Percentiles rank a stretch among this genome's conserved stretches.
phyloP scores from a whole-genome alignment of 2,329 filamentous ascomycete genomes.

The Colletotrichum sidae region DNA sequence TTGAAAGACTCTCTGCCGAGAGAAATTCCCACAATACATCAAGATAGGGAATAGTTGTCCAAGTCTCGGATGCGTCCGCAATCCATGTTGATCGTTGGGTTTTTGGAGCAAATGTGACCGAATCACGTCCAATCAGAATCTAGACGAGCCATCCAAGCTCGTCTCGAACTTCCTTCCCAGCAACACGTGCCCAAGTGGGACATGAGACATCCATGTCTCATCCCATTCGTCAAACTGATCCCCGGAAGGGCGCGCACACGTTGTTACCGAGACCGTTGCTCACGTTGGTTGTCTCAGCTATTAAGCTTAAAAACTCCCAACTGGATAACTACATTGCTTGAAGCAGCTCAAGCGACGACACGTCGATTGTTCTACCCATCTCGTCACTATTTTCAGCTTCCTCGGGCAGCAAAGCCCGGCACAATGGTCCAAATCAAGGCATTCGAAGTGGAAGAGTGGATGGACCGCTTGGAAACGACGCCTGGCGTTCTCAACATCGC shows the following conservation, averaged over 20 bases:
- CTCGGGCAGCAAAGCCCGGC: not conserved
- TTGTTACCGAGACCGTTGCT: too few relatives aligned
- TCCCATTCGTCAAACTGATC: not conserved
- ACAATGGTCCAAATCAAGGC: constrained; percentile 46
- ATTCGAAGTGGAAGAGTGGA: constrained; percentile 80
- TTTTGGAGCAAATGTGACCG: too few relatives aligned
- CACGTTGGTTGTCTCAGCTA: too few relatives aligned
- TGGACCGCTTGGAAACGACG: constrained; percentile 69
- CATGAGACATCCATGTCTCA: not conserved
- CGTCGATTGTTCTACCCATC: not conserved
- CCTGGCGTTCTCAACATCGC: constrained; percentile 75
- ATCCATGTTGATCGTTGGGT: too few relatives aligned
- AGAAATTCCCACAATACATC: too few relatives aligned
- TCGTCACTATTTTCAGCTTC: not conserved
- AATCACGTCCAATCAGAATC: too few relatives aligned
- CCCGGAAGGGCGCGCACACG: not conserved
- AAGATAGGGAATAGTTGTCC: too few relatives aligned
- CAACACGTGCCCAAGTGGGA: not conserved
- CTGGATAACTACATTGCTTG: too few relatives aligned
- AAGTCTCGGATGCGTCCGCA: too few relatives aligned
- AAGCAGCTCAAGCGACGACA: too few relatives aligned
- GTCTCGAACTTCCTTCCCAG: not conserved
- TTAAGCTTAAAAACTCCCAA: too few relatives aligned
- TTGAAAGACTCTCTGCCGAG: too few relatives aligned
- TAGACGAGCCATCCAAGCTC: not conserved